These are phyloP conservation scores for Heritiera littoralis DNA, from an alignment of 345 rosid species.

Conservation along the genomic window DNA sequence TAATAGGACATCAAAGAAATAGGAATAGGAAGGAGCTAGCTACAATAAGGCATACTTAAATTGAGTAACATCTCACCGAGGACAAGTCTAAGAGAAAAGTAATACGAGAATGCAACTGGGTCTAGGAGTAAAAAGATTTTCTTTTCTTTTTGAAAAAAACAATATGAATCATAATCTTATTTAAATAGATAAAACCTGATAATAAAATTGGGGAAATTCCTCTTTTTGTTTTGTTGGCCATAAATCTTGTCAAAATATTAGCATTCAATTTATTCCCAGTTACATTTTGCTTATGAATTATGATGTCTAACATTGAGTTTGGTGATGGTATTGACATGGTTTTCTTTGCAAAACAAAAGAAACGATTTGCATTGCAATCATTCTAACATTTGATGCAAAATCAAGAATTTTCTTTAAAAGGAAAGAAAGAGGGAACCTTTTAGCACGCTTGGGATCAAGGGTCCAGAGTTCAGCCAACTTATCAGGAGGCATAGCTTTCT, in stretches of 20 bases:
- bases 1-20: neutral
- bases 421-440: constrained; percentile 42
- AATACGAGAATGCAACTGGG: neutral
- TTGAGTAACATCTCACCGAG: neutral
- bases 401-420: neutral
- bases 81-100: neutral
- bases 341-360: neutral
- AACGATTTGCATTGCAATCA: neutral
- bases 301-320: neutral
- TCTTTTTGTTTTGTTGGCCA: neutral
- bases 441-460: constrained; percentile 73
- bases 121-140: neutral
- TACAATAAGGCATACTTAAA: neutral
- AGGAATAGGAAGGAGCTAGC: neutral
- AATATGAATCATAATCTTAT: neutral
- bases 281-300: neutral
- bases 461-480: constrained; percentile 73
- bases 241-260: neutral
- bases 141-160: neutral
- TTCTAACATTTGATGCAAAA: neutral
- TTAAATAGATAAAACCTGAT: neutral
- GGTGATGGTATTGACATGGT: neutral
- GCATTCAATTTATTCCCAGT: neutral
- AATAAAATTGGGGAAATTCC: neutral
- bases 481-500: constrained; percentile 77